Percentiles rank a stretch among this genome's conserved stretches.
Evolutionary conservation across 1,284 basidiomycete species (phyloP).

Genomic region (Tetrapyrgos nigripes): DNA sequence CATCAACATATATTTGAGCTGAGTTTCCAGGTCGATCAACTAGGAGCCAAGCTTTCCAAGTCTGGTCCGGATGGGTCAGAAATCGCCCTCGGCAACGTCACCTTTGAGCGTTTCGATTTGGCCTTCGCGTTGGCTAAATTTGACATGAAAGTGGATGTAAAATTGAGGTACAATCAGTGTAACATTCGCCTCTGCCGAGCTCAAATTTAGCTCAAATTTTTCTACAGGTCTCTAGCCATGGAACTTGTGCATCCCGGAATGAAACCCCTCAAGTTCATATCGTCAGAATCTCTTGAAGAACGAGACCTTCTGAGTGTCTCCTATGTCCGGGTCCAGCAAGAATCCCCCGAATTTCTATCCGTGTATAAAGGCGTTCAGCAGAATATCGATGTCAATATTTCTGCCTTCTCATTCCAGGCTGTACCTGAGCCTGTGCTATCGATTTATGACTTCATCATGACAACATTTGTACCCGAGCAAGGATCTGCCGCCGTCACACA

Average conservation of each 20-base stretch:
- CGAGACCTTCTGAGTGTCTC: conserved; percentile 86
- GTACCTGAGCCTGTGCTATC: conserved; percentile 92
- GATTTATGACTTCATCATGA: conserved; percentile 98
- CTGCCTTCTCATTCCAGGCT: conserved; percentile 91
- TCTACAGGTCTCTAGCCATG: conserved; percentile 69
- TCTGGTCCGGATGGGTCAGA: conserved; percentile 68
- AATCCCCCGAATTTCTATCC: conserved; percentile 88
- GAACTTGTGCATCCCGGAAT: conserved; percentile 70
- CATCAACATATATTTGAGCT: conserved; percentile 91
- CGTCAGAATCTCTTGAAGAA: conserved; percentile 65
- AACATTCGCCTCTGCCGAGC: conserved; percentile 7
- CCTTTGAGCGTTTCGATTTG: conserved; percentile 84
- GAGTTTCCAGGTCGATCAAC: conserved; percentile 86
- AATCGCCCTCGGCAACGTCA: conserved; percentile 79
- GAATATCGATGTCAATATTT: conserved; percentile 87
- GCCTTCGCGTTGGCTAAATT: conserved; percentile 79
- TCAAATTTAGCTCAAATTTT: conserved; percentile 9
- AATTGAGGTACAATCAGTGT: conserved; percentile 61
- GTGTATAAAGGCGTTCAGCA: conserved; percentile 91
- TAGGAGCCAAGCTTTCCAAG: conserved; percentile 87
- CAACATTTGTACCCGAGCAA: conserved; percentile 83
- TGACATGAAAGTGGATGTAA: conserved; percentile 90
- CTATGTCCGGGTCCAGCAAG: conserved; percentile 84
- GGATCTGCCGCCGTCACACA: conserved; percentile 13
- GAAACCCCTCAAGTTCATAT: conserved; percentile 75